Evolutionary conservation across 1,284 basidiomycete genomes (phyloP).

Genomic region (Rugosomyces carneus): DNA sequence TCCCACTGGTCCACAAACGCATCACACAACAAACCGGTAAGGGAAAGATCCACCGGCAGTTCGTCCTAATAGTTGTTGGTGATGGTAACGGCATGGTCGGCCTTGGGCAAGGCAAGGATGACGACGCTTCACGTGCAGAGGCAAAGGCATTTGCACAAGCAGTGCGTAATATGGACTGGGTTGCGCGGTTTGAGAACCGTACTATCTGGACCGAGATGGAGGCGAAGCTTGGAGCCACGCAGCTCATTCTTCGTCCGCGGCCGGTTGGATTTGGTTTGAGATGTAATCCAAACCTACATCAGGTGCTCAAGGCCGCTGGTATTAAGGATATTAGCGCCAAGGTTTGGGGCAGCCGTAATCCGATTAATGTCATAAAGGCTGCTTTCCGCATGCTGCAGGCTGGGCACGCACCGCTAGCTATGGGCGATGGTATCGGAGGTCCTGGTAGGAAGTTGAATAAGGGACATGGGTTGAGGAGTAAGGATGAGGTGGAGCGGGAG

Average conservation of each 20-base stretch:
- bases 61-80: conserved; percentile 75
- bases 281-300: conserved; percentile 86
- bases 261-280: conserved; percentile 92
- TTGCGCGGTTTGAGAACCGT: conserved; percentile 83
- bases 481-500: conserved; percentile 63
- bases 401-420: conserved; percentile 65
- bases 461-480: conserved; percentile 60
- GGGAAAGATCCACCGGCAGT: conserved; percentile 70
- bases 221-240: conserved; percentile 83
- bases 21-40: conserved; percentile 84
- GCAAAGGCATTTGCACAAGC: conserved; percentile 70
- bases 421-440: conserved; percentile 76
- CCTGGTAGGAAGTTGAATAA: conserved; percentile 60
- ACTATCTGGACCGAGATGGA: conserved; percentile 89
- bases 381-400: conserved; percentile 62
- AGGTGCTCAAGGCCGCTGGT: conserved; percentile 86
- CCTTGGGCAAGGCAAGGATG: conserved; percentile 82
- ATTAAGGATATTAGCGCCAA: conserved; percentile 94
- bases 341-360: conserved; percentile 89
- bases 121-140: conserved; percentile 52
- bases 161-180: conserved; percentile 82
- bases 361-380: conserved; percentile 53
- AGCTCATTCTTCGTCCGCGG: conserved; percentile 79
- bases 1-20: conserved; percentile 52
- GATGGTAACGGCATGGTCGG: conserved; percentile 87